Evolutionary conservation across 2,329 filamentous ascomycete species (phyloP), one percentile per base, ranked within the genome.

Genomic region (Pyrenophora graminea): DNA sequence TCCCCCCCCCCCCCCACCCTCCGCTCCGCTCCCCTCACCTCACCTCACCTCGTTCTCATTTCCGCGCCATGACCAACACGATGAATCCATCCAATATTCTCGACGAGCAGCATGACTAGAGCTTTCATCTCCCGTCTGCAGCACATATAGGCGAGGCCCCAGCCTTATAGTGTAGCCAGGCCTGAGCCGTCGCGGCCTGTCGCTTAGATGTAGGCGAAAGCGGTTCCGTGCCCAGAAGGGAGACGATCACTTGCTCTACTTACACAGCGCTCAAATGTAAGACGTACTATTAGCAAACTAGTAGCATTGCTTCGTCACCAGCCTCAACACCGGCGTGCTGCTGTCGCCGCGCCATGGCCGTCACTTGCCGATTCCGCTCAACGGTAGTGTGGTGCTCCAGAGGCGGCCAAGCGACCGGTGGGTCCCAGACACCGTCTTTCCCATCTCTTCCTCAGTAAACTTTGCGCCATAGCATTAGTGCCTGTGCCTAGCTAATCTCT

Each of bases 381-480:
- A 48, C 40, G 40, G 43, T 48, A 48, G 55, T 50, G 47, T 40
- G 40, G 3, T 45, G 51, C 51, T 61, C 56, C 63, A 64, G 61
- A 61, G 42, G 23, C 55, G 45, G 63, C 64, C 66, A 69, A 68
- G 65, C 64, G 63, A 61, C 54, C 15, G 38, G 36, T 37, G 36
- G 41, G 23, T 45, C 45, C 45, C 32, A 10, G 34, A 43, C 45
- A 32, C 44, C 23, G 34, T 41, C 39, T 48, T 45, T 37, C 33
- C 21, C 39, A 39, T 48, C 27, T 48, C 36, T 30, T 4, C 9
- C 27, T 30, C 27, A 30, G 27, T 39, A 43, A 53, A 50, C 41
- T 47, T 53, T 61, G 43, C 45, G 31, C 36, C 44, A 42, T 39
- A 48, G 10, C 50, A 13, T 31, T 38, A 23, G 21, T 43, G 45